Percentiles rank a stretch among this genome's conserved stretches.
phyloP scores from a whole-genome alignment of 2,329 filamentous ascomycete genomes.

The Tolypocladium ovalisporum region DNA sequence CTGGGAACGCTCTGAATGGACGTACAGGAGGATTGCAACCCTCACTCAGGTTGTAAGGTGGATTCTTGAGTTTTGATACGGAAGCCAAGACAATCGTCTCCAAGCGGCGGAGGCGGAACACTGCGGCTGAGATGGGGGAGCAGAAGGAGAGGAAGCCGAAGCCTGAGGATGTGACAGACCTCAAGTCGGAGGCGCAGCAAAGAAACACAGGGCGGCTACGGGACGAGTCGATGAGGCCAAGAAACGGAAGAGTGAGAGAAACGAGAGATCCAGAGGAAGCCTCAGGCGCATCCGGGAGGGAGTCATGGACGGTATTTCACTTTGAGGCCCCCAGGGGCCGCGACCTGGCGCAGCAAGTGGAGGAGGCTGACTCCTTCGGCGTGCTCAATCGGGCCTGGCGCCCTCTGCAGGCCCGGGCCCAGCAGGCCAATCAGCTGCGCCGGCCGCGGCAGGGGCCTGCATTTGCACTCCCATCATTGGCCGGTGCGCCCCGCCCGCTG shows the following conservation, averaged over 20 bases:
- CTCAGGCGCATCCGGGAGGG: slow-evolving; percentile 21
- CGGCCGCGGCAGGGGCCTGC: slow-evolving; percentile 3
- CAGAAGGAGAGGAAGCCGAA: slow-evolving; percentile 2
- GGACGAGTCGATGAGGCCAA: neutral
- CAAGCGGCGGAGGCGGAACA: neutral
- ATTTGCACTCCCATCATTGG: slow-evolving; percentile 15
- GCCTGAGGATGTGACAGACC: neutral
- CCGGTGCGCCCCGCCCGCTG: neutral
- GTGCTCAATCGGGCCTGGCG: slow-evolving; percentile 29
- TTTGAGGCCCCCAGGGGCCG: slow-evolving; percentile 9
- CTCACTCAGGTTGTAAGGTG: neutral
- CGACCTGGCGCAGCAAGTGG: slow-evolving; percentile 19
- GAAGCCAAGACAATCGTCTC: neutral
- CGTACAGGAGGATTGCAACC: neutral
- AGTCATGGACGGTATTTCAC: slow-evolving; percentile 25
- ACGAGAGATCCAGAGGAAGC: slow-evolving; percentile 12
- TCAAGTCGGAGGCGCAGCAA: slow-evolving; percentile 1
- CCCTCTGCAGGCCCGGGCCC: slow-evolving; percentile 1
- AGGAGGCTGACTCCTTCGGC: slow-evolving; percentile 30
- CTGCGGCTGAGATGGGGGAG: neutral
- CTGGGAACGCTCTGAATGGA: neutral
- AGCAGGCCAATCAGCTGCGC: slow-evolving; percentile 15
- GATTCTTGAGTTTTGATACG: neutral
- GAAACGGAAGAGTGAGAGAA: slow-evolving; percentile 6
- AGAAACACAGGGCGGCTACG: neutral